phyloP scores from a whole-genome alignment of 352 stramenopile genomes.

The Albugo candida region DNA sequence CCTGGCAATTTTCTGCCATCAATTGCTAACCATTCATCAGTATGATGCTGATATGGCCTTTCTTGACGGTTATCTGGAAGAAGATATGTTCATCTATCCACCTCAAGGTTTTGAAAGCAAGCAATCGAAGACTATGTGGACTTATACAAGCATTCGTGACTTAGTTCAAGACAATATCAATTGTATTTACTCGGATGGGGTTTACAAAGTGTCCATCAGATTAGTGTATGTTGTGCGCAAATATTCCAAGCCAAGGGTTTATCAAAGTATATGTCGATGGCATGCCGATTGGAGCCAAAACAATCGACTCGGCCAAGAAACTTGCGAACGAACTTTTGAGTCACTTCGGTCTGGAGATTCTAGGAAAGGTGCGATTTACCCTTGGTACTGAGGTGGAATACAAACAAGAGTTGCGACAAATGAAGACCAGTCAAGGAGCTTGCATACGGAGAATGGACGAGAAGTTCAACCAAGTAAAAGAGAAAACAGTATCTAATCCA shows the following conservation, averaged over 20 bases:
- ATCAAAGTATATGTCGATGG: constrained; percentile 5
- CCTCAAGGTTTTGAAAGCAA: neutral
- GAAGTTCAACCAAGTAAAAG: neutral
- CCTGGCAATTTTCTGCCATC: neutral
- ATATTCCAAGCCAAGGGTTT: constrained; percentile 3
- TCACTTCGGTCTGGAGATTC: constrained; percentile 9
- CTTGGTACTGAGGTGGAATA: constrained; percentile 12
- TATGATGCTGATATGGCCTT: neutral
- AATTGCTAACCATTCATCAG: neutral
- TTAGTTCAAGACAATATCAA: constrained; percentile 12
- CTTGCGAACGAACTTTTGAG: constrained; percentile 4
- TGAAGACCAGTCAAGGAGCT: constrained; percentile 9
- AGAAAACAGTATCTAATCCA: neutral
- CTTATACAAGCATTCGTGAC: constrained; percentile 7
- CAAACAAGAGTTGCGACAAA: neutral
- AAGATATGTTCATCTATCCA: neutral
- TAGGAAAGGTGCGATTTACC: constrained; percentile 7
- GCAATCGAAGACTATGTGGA: constrained; percentile 8
- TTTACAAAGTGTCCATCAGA: constrained; percentile 7
- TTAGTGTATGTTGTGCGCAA: constrained; percentile 9
- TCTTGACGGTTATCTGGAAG: neutral
- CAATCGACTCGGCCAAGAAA: neutral
- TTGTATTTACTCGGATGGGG: constrained; percentile 3
- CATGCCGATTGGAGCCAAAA: constrained; percentile 9
- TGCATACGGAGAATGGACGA: constrained; percentile 9